Evolutionary conservation across 1,139 yeast genomes (phyloP), one percentile per base, ranked within the genome.

Genomic region (Torulaspora globosa): DNA sequence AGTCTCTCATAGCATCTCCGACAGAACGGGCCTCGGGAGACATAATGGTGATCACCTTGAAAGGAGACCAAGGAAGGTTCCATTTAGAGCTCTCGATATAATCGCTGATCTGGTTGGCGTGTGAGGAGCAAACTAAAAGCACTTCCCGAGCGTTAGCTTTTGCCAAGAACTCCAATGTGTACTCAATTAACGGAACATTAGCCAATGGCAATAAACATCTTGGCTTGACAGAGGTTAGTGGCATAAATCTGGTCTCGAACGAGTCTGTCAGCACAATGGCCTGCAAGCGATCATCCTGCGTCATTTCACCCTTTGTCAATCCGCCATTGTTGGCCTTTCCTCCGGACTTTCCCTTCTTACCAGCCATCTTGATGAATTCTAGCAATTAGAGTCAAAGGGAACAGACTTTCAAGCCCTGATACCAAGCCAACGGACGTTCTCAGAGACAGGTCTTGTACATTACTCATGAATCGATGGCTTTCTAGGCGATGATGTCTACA

Each of bases 1-100:
- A 72, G 63, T 90, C 97, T 65, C 98, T 78, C 95, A 92, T 84
- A 26, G 95, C 95, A 70, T 92, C 98, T 54, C 98, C 98, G 5
- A 90, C 95, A 15, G 96, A 86, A 64, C 90, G 73, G 12, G 94
- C 82, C 64, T 90, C 97, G 36, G 89, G 79, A n/a, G 95, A 79
- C 73, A 86, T 78, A 43, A 92, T 77, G 3, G 94, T 83, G 41
- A 80, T 79, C 37, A 92, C 74, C 47, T 78, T 75, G 67, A 92
- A 90, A 1, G 97, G 96, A 2, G 95, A 78, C 60, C 81, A 79
- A 2, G 82, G 73, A 16, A 70, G 60, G 39, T 72, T 75, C 97
- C 97, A 92, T 65, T 84, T 85, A 26, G 95, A 84, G n/a, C 70
- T 65, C 57, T 82, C 87, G 46, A 92, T 81, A 63, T 94, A 92